A percentile compares a stretch with the other conserved stretches of the same genome.
phyloP scores from a whole-genome alignment of 2,329 filamentous ascomycete genomes.

The Blastomyces gilchristii region DNA sequence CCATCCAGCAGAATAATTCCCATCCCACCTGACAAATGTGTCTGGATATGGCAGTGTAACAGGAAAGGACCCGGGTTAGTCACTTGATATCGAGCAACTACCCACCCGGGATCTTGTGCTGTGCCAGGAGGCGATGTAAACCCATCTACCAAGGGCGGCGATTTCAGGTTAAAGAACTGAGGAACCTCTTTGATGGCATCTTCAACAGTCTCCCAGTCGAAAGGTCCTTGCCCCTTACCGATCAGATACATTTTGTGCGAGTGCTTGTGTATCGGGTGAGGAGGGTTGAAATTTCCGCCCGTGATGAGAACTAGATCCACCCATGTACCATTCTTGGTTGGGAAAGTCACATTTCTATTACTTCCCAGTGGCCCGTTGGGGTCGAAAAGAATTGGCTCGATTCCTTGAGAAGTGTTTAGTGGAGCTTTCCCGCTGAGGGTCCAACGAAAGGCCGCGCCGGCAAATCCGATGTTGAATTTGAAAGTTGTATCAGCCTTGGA shows the following conservation, averaged over 20 bases:
- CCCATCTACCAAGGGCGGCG: constrained; percentile 35
- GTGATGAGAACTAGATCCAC: constrained; percentile 25
- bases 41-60: constrained; percentile 43
- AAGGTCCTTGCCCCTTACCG: constrained; percentile 30
- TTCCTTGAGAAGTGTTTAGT: constrained; percentile 5
- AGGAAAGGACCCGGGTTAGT: constrained; percentile 40
- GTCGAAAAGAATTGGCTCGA: constrained; percentile 27
- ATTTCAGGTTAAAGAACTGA: constrained; percentile 37
- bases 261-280: constrained; percentile 42
- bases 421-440: constrained; percentile 6
- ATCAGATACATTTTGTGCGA: constrained; percentile 38
- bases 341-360: constrained; percentile 22
- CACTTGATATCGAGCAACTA: constrained; percentile 38
- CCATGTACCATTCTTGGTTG: constrained; percentile 31
- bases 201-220: constrained; percentile 33
- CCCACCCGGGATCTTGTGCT: constrained; percentile 26
- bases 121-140: constrained; percentile 26
- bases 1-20: constrained; percentile 40
- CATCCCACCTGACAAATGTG: constrained; percentile 41
- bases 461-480: constrained; percentile 20
- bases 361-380: constrained; percentile 21
- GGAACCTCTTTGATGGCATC: constrained; percentile 33
- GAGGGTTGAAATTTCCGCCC: constrained; percentile 19
- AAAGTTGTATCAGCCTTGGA: constrained; percentile 38
- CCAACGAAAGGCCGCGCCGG: constrained; percentile 15